A percentile compares a stretch with the other conserved stretches of the same genome.
Conservation (phyloP, 768 basidiomycete genomes). For the Tylopilus felleus region DNA sequence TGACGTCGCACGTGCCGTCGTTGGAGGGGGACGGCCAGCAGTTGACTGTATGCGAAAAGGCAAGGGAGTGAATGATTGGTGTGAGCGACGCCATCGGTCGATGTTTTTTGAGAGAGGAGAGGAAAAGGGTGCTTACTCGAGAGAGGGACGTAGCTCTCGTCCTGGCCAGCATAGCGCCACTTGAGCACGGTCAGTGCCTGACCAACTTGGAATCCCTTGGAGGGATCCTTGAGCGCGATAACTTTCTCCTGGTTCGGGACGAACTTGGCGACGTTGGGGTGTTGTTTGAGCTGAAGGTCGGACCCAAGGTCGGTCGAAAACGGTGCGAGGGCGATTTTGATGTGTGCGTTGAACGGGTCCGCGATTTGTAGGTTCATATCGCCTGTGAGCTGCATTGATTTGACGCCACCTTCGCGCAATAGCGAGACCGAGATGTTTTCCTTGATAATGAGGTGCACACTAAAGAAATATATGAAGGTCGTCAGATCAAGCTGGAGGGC, state of each 20-base stretch:
- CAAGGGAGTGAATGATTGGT: background rate
- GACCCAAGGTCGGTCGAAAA: constrained; percentile 57
- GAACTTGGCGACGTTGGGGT: constrained; percentile 92
- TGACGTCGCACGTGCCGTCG: constrained; percentile 90
- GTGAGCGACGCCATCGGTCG: background rate
- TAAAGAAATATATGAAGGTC: constrained; percentile 28
- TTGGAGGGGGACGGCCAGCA: constrained; percentile 95
- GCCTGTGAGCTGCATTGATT: constrained; percentile 88
- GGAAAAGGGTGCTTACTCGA: constrained; percentile 59
- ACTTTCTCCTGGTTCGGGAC: constrained; percentile 60
- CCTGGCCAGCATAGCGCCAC: constrained; percentile 89
- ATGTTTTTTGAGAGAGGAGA: background rate
- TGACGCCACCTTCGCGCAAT: constrained; percentile 86
- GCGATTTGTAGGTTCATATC: constrained; percentile 90
- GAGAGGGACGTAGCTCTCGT: constrained; percentile 88
- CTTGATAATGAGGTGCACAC: constrained; percentile 83
- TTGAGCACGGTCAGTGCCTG: constrained; percentile 85
- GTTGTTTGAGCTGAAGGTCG: constrained; percentile 92
- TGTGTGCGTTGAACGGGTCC: constrained; percentile 66
- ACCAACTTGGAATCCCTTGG: constrained; percentile 81
- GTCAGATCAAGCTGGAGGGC: background rate
- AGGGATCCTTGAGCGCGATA: constrained; percentile 81
- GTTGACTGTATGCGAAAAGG: constrained; percentile 59
- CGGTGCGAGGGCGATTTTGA: constrained; percentile 64
- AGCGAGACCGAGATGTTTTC: constrained; percentile 80